Evolutionary conservation across 1,139 yeast genomes (phyloP).

Genomic region (Komagataea norvegica): DNA sequence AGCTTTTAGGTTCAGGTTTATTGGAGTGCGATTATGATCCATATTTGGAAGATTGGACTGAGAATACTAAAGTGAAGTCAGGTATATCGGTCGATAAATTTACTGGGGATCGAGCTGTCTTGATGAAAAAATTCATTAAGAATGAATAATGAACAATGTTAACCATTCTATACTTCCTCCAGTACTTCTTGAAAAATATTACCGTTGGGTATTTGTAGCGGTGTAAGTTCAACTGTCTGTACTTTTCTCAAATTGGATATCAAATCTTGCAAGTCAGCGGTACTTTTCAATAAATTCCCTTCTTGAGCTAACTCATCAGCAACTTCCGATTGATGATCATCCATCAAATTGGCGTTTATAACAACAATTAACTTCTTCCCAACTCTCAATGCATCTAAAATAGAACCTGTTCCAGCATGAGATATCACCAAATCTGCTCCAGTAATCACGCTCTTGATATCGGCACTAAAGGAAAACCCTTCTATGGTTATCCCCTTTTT

Average conservation of each 20-base stretch:
- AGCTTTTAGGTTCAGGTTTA: conserved; percentile 12
- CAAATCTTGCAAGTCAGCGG: conserved; percentile 7
- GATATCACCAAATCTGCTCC: conserved; percentile 60
- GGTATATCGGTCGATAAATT: conserved; percentile 8
- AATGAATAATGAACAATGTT: background rate
- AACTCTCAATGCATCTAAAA: conserved; percentile 65
- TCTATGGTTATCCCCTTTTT: conserved; percentile 27
- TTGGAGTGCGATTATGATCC: conserved; percentile 21
- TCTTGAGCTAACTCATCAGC: conserved; percentile 50
- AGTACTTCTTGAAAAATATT: conserved; percentile 12
- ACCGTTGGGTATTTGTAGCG: conserved; percentile 16
- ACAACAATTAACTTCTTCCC: conserved; percentile 61
- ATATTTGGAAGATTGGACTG: conserved; percentile 12
- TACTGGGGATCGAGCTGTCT: conserved; percentile 16
- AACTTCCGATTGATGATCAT: conserved; percentile 81
- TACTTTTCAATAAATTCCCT: conserved; percentile 30
- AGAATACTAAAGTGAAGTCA: conserved; percentile 1
- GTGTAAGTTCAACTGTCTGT: background rate
- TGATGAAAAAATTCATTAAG: conserved; percentile 14
- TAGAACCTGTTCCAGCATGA: conserved; percentile 95
- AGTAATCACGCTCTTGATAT: conserved; percentile 37
- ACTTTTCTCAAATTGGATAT: conserved; percentile 5
- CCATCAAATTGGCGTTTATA: conserved; percentile 66
- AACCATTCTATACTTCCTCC: conserved; percentile 4
- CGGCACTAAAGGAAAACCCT: conserved; percentile 46